phyloP scores from a whole-genome alignment of 2,329 filamentous ascomycete genomes.

The Cercospora zeae-maydis region DNA sequence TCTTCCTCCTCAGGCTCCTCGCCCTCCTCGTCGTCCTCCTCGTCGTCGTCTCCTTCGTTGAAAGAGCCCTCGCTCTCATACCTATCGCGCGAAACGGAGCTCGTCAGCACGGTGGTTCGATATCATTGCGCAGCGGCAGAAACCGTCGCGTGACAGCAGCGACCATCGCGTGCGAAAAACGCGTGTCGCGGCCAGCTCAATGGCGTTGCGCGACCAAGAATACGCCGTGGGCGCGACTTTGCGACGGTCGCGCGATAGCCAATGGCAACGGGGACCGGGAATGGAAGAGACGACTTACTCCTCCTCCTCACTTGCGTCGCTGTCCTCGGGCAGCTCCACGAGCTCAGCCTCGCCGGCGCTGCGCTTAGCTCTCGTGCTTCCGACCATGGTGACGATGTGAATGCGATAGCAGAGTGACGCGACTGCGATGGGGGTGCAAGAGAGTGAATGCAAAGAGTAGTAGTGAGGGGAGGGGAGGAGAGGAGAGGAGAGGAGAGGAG shows the following conservation, averaged over 20 bases:
- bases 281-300: conserved; percentile 36
- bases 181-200: background rate
- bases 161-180: background rate
- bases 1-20: conserved; percentile 16
- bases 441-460: background rate
- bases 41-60: conserved; percentile 19
- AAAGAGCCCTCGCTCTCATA: conserved; percentile 13
- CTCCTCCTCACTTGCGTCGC: conserved; percentile 26
- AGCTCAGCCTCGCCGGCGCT: conserved; percentile 41
- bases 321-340: conserved; percentile 41
- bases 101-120: background rate
- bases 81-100: background rate
- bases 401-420: background rate
- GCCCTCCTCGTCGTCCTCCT: conserved; percentile 18
- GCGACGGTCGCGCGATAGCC: background rate
- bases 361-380: conserved; percentile 10
- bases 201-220: background rate
- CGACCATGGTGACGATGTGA: conserved; percentile 3
- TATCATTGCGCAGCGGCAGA: background rate
- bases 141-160: background rate
- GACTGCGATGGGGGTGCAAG: background rate
- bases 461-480: background rate
- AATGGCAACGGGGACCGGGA: background rate
- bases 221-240: background rate
- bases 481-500: background rate